Percentiles rank a stretch among this genome's conserved stretches.
Evolutionary conservation across 805 yeast species (phyloP).

Genomic region (Cyberlindnera euphorbiiphila): DNA sequence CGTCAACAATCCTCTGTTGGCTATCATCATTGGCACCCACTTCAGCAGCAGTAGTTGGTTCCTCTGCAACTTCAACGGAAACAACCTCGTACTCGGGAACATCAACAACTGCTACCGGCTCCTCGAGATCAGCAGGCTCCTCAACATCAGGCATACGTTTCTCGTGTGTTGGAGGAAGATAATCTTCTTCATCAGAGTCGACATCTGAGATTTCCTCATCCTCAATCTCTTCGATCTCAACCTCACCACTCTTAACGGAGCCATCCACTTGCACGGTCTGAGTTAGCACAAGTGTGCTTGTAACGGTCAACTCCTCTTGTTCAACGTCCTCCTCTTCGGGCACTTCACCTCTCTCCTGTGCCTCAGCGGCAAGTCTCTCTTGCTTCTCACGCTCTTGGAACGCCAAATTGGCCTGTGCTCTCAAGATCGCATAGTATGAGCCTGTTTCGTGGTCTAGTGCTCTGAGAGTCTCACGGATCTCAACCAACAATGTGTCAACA

Average conservation of each 20-base stretch:
- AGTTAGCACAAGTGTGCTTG: constrained; percentile 15
- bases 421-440: constrained; percentile 51
- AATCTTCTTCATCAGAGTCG: constrained; percentile 14
- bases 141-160: constrained; percentile 1
- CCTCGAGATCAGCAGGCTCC: constrained; percentile 1
- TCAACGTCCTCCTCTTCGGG: constrained; percentile 1
- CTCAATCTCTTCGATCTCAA: constrained; percentile 9
- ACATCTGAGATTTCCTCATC: constrained; percentile 17
- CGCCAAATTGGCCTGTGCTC: constrained; percentile 55
- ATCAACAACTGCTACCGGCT: constrained; percentile 1
- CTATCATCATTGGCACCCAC: constrained; percentile 2
- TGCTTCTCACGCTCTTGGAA: constrained; percentile 51
- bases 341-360: constrained; percentile 13
- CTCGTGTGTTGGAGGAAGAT: constrained; percentile 1
- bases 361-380: constrained; percentile 30
- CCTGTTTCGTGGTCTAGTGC: constrained; percentile 56
- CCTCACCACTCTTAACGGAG: constrained; percentile 17
- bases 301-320: constrained; percentile 9
- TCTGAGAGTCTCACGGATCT: constrained; percentile 38
- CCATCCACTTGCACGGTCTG: constrained; percentile 17
- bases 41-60: constrained; percentile 3
- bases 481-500: constrained; percentile 32
- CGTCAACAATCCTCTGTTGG: constrained; percentile 5
- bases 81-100: not conserved
- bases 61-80: constrained; percentile 1